Conservation (phyloP, 805 yeast genomes). For the Wickerhamiella lipophila region DNA sequence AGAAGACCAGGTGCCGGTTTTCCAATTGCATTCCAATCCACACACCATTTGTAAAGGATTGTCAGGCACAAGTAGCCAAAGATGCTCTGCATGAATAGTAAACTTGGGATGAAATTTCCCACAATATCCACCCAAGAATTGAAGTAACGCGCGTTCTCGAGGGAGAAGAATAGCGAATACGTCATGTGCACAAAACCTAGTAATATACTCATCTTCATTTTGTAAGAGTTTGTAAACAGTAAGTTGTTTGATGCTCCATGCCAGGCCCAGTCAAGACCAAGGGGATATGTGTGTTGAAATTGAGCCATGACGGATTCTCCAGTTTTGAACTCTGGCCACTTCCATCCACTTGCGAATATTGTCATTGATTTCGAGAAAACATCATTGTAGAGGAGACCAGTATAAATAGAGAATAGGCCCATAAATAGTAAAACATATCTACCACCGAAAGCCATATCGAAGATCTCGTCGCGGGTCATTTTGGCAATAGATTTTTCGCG, state of each 20-base stretch:
- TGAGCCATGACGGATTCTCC: constrained; percentile 42
- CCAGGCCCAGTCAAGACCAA: constrained; percentile 93
- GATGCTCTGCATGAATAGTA: constrained; percentile 89
- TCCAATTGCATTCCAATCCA: constrained; percentile 72
- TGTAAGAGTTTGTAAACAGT: constrained; percentile 84
- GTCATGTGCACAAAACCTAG: constrained; percentile 95
- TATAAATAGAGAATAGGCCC: constrained; percentile 95
- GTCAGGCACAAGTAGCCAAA: constrained; percentile 83
- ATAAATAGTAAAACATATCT: constrained; percentile 79
- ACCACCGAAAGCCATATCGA: constrained; percentile 92
- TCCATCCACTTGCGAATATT: constrained; percentile 78
- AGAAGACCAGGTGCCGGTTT: constrained; percentile 85
- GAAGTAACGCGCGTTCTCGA: constrained; percentile 62
- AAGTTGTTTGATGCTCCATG: constrained; percentile 91
- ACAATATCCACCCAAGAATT: constrained; percentile 64
- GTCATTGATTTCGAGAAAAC: constrained; percentile 85
- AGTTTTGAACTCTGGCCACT: constrained; percentile 57
- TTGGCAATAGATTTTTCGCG: constrained; percentile 56
- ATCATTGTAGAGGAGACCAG: constrained; percentile 91
- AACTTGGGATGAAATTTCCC: constrained; percentile 89
- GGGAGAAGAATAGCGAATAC: constrained; percentile 71
- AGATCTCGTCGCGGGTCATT: constrained; percentile 75
- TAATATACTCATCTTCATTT: constrained; percentile 89
- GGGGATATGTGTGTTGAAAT: constrained; percentile 48
- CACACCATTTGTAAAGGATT: constrained; percentile 86